Evolutionary conservation across 306 rosid genomes (phyloP), one percentile per base, ranked within the genome.

Genomic region (Ziziphus jujuba): DNA sequence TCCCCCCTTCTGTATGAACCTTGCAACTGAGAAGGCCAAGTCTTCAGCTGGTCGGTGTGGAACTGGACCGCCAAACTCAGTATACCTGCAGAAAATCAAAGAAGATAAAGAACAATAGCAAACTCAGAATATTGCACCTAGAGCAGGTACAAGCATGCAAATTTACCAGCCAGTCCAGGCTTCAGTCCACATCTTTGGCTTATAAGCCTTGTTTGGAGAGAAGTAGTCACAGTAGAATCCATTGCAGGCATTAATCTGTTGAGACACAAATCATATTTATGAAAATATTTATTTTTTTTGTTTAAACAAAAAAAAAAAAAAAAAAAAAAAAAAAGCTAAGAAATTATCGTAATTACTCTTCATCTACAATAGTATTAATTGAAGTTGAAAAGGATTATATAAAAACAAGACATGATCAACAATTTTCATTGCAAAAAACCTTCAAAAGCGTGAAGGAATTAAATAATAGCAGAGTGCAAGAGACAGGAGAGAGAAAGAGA

Each of bases 111-210:
- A 56, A 66, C 13, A 20, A 56, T n/a, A 47, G 7, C 38, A 44
- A 71, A 7, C 20, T 54, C 21, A 72, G 11, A 49, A 70, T 65
- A 78, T 53, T 21, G 54, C 55, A 52, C 58, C 15, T 47, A 65
- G 63, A 28, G 68, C 53, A 67, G 75, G 70, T 21, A 49, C 31
- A 48, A 55, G 75, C 43, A n/a, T 5, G 56, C 23, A 35, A 23
- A 63, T 21, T 66, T 87, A 90, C 99, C 99, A 93, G 77, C 90
- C 99, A 53, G 90, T 93, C 99, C 99, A 93, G 71, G 96, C 97
- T 84, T 93, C 99, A 13, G 99, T 93, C 99, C 99, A 93, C 95
- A 93, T 90, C 84, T 93, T 93, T 44, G 99, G 99, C 79, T 93
- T 93, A 77, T 90, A 88, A 52, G 91, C 92, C 81, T 87, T 90